These are phyloP conservation scores for Cladosporium sphaerospermum DNA, from an alignment of 2,329 filamentous ascomycete genomes.

Conservation along the genomic window DNA sequence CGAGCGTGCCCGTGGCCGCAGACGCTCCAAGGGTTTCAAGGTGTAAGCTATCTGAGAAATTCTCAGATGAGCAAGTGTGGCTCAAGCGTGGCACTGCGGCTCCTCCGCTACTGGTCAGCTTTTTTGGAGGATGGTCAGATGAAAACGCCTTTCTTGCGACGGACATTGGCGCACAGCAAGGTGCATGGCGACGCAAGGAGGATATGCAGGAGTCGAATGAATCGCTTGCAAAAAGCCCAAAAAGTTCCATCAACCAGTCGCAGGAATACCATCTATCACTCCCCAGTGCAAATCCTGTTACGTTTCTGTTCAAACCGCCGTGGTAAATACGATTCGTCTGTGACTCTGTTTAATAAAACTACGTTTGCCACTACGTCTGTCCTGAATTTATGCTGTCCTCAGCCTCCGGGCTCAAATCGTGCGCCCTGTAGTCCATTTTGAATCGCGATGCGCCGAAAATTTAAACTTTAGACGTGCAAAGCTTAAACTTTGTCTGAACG, in stretches of 20 bases:
- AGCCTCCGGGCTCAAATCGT: too few species aligned
- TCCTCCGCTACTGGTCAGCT: neutral
- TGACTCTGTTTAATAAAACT: too few species aligned
- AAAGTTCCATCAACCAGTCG: neutral
- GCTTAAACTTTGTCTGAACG: conserved; percentile 8
- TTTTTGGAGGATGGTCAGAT: conserved; percentile 1
- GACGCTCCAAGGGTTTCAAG: conserved; percentile 99
- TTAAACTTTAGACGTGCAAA: conserved; percentile 3
- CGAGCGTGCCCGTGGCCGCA: conserved; percentile 97
- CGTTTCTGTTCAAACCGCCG: too few species aligned
- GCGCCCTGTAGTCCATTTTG: too few species aligned
- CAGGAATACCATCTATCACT: neutral
- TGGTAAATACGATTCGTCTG: too few species aligned
- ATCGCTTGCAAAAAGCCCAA: conserved; percentile 8
- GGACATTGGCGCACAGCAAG: conserved; percentile 6
- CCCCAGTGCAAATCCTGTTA: too few species aligned
- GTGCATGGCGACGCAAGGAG: conserved; percentile 5
- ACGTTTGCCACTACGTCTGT: too few species aligned
- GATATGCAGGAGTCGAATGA: conserved; percentile 9
- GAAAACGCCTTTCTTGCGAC: conserved; percentile 1
- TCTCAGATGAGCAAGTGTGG: neutral
- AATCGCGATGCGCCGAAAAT: neutral
- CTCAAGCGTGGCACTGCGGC: conserved; percentile 2
- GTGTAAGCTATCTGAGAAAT: conserved; percentile 58
- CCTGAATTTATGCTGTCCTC: too few species aligned